Evolutionary conservation across 352 stramenopile genomes (phyloP), one percentile per base, ranked within the genome.

Genomic region (Phytophthora idaei): DNA sequence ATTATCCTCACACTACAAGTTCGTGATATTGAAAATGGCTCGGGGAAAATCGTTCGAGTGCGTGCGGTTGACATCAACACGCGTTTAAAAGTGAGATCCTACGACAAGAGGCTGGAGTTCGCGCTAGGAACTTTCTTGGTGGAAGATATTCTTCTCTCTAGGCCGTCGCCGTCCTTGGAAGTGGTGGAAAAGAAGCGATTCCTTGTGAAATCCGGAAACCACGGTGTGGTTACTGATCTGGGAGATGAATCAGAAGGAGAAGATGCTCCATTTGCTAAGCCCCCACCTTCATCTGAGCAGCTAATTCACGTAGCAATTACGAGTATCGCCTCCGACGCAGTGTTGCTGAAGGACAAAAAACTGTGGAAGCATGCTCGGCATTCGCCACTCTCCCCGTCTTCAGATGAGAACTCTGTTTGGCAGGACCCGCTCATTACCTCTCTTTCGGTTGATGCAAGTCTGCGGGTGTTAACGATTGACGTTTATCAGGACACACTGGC

Each of bases 401-500:
- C 55, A 17, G 62, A 69, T 41, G 70, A 79, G 21, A 69, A 78
- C n/a, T 77, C 78, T 8, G 74, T 93, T 37, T 94, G 85, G 87
- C 84, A 93, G 61, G 83, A 93, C 48, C 70, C 80, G 8, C 71
- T 95, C 8, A 55, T 93, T 44, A 92, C 84, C 1, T 65, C 71
- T 8, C 63, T 94, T 12, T 94, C 88, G 5, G 62, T 94, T 34
- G 88, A 95, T 69, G 77, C 80, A 29, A 80, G 72, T 52, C 76
- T 95, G 17, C 74, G 78, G n/a, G 82, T 84, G 7, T 69, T 95
- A 5, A 87, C 77, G 14, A 75, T 95, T 54, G 85, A 94, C 46
- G 49, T 94, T 27, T 89, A 92, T 50, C 86, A 93, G 68, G 81
- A 93, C 37, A 90, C 85, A 7, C 77, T 94, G 34, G 69, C 86